Conservation (phyloP, 495 filamentous ascomycete genomes). For the Neurospora pannonica region DNA sequence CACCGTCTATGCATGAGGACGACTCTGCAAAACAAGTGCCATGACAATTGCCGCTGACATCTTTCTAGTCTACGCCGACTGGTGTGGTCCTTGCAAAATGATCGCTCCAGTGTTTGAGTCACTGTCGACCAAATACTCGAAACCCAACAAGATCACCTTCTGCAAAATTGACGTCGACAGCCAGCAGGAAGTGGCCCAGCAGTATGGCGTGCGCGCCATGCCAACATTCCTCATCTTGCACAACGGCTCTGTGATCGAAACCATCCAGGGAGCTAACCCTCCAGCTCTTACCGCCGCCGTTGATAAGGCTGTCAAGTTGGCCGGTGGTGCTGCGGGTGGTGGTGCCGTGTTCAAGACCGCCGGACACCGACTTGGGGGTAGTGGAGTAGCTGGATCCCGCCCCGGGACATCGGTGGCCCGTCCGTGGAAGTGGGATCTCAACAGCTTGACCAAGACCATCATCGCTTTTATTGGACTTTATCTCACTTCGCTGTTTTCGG, state of each 20-base stretch:
- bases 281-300: slow-evolving; percentile 64
- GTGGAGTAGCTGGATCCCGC: slow-evolving; percentile 11
- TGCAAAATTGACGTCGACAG: slow-evolving; percentile 54
- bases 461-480: slow-evolving; percentile 53
- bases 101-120: slow-evolving; percentile 57
- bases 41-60: slow-evolving; percentile 11
- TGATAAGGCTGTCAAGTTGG: slow-evolving; percentile 58
- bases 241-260: slow-evolving; percentile 57
- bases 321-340: slow-evolving; percentile 30
- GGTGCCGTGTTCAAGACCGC: slow-evolving; percentile 36
- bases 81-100: slow-evolving; percentile 64
- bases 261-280: slow-evolving; percentile 71
- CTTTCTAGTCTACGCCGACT: slow-evolving; percentile 50
- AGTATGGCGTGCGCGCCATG: slow-evolving; percentile 52
- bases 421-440: slow-evolving; percentile 30
- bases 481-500: slow-evolving; percentile 46
- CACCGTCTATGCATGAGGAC: not conserved
- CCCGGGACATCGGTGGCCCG: slow-evolving; percentile 16
- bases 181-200: slow-evolving; percentile 43
- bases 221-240: slow-evolving; percentile 89
- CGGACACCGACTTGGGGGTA: slow-evolving; percentile 27
- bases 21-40: not conserved
- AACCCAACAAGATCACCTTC: slow-evolving; percentile 47
- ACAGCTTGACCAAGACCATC: slow-evolving; percentile 35
- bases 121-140: slow-evolving; percentile 45